Evolutionary conservation across 2,329 filamentous ascomycete genomes (phyloP).

Genomic region (Macroventuria anomochaeta): DNA sequence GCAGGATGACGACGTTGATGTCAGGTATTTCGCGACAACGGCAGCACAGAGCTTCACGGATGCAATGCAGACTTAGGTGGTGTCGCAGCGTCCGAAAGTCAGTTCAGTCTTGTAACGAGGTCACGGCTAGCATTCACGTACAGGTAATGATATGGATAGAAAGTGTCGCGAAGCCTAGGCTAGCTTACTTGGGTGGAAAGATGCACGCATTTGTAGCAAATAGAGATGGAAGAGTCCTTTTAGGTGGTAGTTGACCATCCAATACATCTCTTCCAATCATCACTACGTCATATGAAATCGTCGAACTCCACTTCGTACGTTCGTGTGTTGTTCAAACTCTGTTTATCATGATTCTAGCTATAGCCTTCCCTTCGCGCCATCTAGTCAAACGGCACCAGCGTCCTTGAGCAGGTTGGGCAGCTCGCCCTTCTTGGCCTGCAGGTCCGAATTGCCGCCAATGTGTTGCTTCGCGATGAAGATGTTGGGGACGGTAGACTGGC

Average conservation of each 20-base stretch:
- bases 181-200: conserved; percentile 22
- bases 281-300: not conserved
- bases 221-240: conserved; percentile 16
- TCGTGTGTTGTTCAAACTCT: not conserved
- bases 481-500: conserved; percentile 92
- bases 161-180: conserved; percentile 24
- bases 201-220: conserved; percentile 31
- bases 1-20: conserved; percentile 96
- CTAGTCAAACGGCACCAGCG: conserved; percentile 66
- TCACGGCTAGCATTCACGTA: conserved; percentile 42
- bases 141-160: conserved; percentile 35
- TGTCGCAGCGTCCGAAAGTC: conserved; percentile 11
- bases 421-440: conserved; percentile 70
- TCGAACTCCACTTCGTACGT: not conserved
- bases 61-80: conserved; percentile 49
- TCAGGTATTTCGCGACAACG: conserved; percentile 95
- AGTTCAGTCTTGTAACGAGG: conserved; percentile 24
- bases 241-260: conserved; percentile 32
- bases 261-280: conserved; percentile 25
- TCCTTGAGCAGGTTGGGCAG: conserved; percentile 69
- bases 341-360: not conserved
- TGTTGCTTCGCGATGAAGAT: conserved; percentile 91
- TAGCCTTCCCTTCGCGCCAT: conserved; percentile 6
- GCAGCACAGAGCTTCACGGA: conserved; percentile 66
- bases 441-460: conserved; percentile 94